A percentile compares a stretch with the other conserved stretches of the same genome.
Evolutionary conservation across 805 yeast genomes (phyloP).

Genomic region (Wickerhamomyces bovis): DNA sequence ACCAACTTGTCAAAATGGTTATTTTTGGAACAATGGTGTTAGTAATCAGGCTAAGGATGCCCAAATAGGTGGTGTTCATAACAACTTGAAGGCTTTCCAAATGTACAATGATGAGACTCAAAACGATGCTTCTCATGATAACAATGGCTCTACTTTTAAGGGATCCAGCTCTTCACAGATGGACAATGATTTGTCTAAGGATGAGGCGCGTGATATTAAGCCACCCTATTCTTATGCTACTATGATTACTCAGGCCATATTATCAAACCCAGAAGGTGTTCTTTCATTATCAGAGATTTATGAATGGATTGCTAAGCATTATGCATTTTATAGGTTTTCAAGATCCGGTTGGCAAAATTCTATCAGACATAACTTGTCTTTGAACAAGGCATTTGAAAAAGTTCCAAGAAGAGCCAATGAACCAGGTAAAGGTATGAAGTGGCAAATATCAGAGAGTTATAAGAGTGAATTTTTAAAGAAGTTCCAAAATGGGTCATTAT

Average conservation of each 20-base stretch:
- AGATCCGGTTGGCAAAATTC: constrained; percentile 99
- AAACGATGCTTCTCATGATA: constrained; percentile 12
- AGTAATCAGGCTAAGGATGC: neutral
- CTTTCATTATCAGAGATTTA: constrained; percentile 88
- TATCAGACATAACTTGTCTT: constrained; percentile 87
- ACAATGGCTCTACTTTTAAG: neutral
- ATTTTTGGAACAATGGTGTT: constrained; percentile 1
- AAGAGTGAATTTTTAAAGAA: constrained; percentile 79
- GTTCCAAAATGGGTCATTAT: constrained; percentile 68
- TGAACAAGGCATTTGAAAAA: constrained; percentile 96
- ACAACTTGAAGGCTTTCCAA: constrained; percentile 42
- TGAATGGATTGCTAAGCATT: constrained; percentile 80
- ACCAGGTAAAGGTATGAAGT: constrained; percentile 98
- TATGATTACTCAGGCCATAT: constrained; percentile 95
- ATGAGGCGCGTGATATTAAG: constrained; percentile 86
- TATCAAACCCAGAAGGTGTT: constrained; percentile 82
- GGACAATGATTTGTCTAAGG: constrained; percentile 66
- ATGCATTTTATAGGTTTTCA: constrained; percentile 86
- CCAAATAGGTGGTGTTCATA: constrained; percentile 4
- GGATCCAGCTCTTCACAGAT: neutral
- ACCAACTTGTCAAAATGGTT: constrained; percentile 4
- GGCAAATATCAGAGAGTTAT: constrained; percentile 89
- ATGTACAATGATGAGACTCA: constrained; percentile 34
- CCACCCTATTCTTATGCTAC: constrained; percentile 98
- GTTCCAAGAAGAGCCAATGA: constrained; percentile 93